A percentile compares a stretch with the other conserved stretches of the same genome.
Evolutionary conservation across 2,329 filamentous ascomycete genomes (phyloP).

Genomic region (Colletotrichum orbiculare): DNA sequence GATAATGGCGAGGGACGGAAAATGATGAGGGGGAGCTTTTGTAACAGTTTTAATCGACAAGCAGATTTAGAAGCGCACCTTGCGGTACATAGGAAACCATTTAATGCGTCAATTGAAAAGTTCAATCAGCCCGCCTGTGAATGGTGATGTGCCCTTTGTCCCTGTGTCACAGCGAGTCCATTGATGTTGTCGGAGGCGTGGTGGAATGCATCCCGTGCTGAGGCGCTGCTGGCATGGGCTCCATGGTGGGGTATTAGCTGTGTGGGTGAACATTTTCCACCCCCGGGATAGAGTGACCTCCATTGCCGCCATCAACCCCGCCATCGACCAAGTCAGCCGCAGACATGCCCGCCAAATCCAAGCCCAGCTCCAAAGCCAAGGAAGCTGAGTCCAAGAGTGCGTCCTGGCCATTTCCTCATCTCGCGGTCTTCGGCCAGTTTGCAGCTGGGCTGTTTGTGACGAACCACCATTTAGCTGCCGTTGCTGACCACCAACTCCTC

Average conservation of each 20-base stretch:
- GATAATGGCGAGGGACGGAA: constrained; percentile 22
- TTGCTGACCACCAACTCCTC: constrained; percentile 21
- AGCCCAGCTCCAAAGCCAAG: constrained; percentile 48
- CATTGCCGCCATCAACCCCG: constrained; percentile 32
- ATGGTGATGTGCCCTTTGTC: not conserved
- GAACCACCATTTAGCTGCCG: not conserved
- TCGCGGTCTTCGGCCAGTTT: not conserved
- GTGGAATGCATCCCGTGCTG: constrained; percentile 2
- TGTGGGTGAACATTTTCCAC: constrained; percentile 29
- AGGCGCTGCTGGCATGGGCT: not conserved
- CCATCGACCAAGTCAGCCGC: constrained; percentile 36
- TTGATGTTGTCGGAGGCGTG: not conserved
- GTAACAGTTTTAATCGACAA: constrained; percentile 21
- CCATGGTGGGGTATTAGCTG: constrained; percentile 29
- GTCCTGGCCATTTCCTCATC: constrained; percentile 35
- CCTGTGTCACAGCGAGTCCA: not conserved
- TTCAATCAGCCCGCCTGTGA: not conserved
- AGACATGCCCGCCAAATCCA: constrained; percentile 51
- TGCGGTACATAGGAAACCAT: constrained; percentile 7
- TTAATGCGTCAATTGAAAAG: constrained; percentile 7
- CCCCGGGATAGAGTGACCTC: constrained; percentile 19
- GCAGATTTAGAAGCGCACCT: constrained; percentile 23
- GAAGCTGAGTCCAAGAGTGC: constrained; percentile 38
- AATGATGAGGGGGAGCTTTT: constrained; percentile 7
- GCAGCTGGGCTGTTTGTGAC: too few species aligned